Evolutionary conservation across 495 filamentous ascomycete genomes (phyloP).

Genomic region (Podospora pseudoanserina): DNA sequence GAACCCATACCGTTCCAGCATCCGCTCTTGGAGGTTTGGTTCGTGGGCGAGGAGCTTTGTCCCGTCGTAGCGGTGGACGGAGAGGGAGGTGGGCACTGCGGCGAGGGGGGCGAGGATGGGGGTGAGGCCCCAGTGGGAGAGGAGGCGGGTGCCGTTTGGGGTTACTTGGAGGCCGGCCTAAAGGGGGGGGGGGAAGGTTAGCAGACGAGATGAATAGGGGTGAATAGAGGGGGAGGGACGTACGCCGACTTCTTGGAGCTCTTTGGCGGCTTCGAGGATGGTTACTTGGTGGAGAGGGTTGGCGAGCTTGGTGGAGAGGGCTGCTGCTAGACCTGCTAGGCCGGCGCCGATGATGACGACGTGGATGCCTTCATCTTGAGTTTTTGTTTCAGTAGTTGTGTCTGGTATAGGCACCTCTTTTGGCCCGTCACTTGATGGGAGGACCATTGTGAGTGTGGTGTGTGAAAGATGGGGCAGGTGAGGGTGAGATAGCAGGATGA

Average conservation of each 20-base stretch:
- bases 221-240: constrained; percentile 23
- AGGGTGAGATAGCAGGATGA: not conserved
- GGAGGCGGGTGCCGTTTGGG: constrained; percentile 50
- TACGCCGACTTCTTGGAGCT: constrained; percentile 45
- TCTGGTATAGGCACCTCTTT: not conserved
- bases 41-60: constrained; percentile 53
- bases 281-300: constrained; percentile 50
- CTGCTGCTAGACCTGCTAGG: constrained; percentile 55
- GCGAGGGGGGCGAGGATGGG: constrained; percentile 44
- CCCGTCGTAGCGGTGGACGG: constrained; percentile 58
- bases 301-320: constrained; percentile 49
- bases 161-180: constrained; percentile 53
- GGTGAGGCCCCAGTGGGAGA: constrained; percentile 50
- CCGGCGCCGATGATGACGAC: constrained; percentile 56
- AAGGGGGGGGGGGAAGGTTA: not conserved
- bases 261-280: constrained; percentile 48
- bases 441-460: not conserved
- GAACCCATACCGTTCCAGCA: constrained; percentile 42
- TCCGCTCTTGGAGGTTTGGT: constrained; percentile 41
- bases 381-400: not conserved
- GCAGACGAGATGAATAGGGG: constrained; percentile 15
- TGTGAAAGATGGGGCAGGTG: not conserved
- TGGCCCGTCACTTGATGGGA: not conserved
- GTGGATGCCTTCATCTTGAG: constrained; percentile 21
- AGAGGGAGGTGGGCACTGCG: constrained; percentile 50